Evolutionary conservation across 768 basidiomycete genomes (phyloP).

Genomic region (Pleurotus sapidus): DNA sequence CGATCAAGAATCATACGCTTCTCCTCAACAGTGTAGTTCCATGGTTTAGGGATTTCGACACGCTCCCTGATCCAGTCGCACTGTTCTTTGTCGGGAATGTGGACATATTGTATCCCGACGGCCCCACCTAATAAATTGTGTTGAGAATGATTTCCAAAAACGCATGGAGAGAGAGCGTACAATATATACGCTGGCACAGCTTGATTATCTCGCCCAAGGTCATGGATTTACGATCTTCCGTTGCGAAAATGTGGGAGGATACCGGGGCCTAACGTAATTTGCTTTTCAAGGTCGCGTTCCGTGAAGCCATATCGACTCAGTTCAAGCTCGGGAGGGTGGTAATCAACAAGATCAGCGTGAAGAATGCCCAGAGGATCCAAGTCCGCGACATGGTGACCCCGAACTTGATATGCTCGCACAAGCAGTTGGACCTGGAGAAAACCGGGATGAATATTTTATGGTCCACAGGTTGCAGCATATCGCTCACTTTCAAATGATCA

Average conservation of each 20-base stretch:
- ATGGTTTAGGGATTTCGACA: slow-evolving; percentile 91
- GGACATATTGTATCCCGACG: slow-evolving; percentile 87
- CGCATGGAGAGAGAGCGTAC: slow-evolving; percentile 44
- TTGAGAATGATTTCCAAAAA: slow-evolving; percentile 6
- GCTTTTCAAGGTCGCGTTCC: slow-evolving; percentile 90
- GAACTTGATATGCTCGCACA: slow-evolving; percentile 97
- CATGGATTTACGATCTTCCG: slow-evolving; percentile 84
- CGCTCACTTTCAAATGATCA: slow-evolving; percentile 86
- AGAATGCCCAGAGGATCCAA: slow-evolving; percentile 95
- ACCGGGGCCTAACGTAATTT: slow-evolving; percentile 92
- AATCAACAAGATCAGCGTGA: slow-evolving; percentile 79
- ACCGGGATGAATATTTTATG: slow-evolving; percentile 2
- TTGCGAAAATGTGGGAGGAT: slow-evolving; percentile 95
- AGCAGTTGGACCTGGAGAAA: slow-evolving; percentile 87
- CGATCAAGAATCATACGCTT: slow-evolving; percentile 99
- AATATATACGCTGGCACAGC: slow-evolving; percentile 89
- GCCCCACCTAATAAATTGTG: slow-evolving; percentile 59
- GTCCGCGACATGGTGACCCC: slow-evolving; percentile 94
- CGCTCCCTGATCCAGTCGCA: slow-evolving; percentile 99
- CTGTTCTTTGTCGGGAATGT: slow-evolving; percentile 97
- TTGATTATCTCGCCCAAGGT: slow-evolving; percentile 89
- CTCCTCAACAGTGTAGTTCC: slow-evolving; percentile 98
- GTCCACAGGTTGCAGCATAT: background rate
- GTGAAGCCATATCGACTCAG: slow-evolving; percentile 94
- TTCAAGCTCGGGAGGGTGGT: slow-evolving; percentile 85